Evolutionary conservation across 169 alveolate species (phyloP).

Genomic region (Babesia ovis): DNA sequence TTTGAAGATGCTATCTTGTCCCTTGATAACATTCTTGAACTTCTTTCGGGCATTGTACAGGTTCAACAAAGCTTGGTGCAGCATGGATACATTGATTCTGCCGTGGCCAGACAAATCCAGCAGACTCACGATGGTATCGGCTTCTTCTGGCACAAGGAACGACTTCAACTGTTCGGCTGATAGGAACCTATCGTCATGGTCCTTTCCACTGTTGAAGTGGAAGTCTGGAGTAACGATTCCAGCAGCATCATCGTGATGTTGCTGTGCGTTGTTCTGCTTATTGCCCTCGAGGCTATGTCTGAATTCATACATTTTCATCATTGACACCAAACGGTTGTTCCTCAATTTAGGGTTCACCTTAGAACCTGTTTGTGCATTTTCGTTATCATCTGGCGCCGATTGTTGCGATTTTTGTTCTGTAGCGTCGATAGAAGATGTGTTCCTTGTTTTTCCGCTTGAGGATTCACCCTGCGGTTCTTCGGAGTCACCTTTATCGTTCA

Average conservation of each 20-base stretch:
- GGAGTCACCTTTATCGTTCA: too few relatives aligned
- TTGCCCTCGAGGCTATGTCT: constrained; percentile 2
- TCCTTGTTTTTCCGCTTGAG: background rate
- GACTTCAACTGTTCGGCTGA: constrained; percentile 13
- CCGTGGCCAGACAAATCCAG: constrained; percentile 82
- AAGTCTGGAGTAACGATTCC: constrained; percentile 1
- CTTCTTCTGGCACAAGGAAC: constrained; percentile 74
- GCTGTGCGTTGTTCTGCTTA: background rate
- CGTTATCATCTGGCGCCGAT: background rate
- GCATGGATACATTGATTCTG: constrained; percentile 70
- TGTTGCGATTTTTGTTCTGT: background rate
- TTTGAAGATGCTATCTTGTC: constrained; percentile 82
- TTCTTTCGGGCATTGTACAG: constrained; percentile 72
- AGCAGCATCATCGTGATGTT: background rate
- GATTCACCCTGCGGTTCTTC: background rate
- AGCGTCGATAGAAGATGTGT: background rate
- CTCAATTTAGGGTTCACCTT: background rate
- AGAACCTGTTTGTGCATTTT: background rate
- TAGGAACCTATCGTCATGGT: constrained; percentile 9
- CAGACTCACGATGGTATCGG: constrained; percentile 72
- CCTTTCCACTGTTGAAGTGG: constrained; percentile 11
- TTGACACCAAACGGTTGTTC: constrained; percentile 14
- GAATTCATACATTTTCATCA: constrained; percentile 16
- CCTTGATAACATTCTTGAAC: constrained; percentile 74
- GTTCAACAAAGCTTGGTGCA: constrained; percentile 71